Conservation (phyloP, 2,329 filamentous ascomycete genomes). For the Microsporum canis region DNA sequence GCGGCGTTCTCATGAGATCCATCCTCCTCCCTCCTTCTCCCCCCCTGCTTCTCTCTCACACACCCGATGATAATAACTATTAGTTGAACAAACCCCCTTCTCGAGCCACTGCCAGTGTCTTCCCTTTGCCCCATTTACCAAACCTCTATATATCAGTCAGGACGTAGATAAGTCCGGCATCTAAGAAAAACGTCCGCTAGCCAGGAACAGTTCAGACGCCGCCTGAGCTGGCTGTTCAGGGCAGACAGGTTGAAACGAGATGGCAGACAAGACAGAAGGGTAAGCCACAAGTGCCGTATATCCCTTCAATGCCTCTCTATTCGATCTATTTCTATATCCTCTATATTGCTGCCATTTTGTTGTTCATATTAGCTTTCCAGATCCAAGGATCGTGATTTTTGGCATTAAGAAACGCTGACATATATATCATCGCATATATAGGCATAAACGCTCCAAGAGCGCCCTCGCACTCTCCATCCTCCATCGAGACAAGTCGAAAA, state of each 20-base stretch:
- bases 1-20: no score
- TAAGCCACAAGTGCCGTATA: constrained; percentile 10
- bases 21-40: no score
- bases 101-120: no score
- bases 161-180: no score
- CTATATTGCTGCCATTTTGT: background rate
- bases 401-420: background rate
- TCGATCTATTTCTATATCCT: constrained; percentile 7
- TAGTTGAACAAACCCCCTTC: no score
- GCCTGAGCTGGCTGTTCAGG: background rate
- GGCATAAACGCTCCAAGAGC: constrained; percentile 45
- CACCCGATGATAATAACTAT: no score
- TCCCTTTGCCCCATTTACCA: no score
- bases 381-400: background rate
- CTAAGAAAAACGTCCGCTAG: background rate
- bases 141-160: no score
- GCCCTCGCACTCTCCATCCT: constrained; percentile 44
- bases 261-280: constrained; percentile 25
- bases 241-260: constrained; percentile 11
- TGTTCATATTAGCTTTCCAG: background rate
- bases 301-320: no score
- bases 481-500: constrained; percentile 41
- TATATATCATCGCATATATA: constrained; percentile 13
- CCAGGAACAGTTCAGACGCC: background rate
- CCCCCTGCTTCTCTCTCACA: no score